Conservation (phyloP, 768 basidiomycete genomes). For the Suillus brevipes region DNA sequence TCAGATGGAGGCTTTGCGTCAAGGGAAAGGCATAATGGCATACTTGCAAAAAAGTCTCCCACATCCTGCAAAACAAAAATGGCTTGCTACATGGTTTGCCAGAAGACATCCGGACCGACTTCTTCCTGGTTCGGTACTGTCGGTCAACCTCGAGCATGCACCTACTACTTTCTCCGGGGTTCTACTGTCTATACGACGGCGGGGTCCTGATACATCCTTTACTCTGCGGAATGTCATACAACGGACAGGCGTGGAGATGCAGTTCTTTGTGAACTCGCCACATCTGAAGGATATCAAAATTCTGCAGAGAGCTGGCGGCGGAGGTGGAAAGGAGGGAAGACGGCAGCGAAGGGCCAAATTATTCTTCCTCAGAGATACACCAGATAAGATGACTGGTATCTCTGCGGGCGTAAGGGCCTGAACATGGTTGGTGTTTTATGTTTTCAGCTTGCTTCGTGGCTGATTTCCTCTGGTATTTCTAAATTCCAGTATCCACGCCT, state of each 20-base stretch:
- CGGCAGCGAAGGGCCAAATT: conserved; percentile 77
- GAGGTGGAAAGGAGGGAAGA: conserved; percentile 44
- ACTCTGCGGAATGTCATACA: conserved; percentile 87
- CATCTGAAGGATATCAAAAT: conserved; percentile 86
- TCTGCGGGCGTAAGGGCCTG: conserved; percentile 42
- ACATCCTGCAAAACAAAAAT: conserved; percentile 65
- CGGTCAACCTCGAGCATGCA: conserved; percentile 73
- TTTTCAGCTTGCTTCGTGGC: background rate
- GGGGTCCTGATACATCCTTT: conserved; percentile 87
- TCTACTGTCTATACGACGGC: conserved; percentile 76
- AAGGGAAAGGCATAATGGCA: conserved; percentile 79
- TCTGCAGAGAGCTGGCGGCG: conserved; percentile 55
- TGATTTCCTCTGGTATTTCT: background rate
- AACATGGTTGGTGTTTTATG: background rate
- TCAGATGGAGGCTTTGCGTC: conserved; percentile 47
- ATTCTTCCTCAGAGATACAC: conserved; percentile 79
- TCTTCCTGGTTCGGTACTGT: conserved; percentile 83
- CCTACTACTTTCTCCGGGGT: conserved; percentile 88
- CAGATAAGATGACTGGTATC: conserved; percentile 82
- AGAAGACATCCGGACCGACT: conserved; percentile 67
- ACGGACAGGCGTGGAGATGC: conserved; percentile 91
- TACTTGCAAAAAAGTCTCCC: conserved; percentile 66
- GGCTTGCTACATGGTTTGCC: conserved; percentile 72
- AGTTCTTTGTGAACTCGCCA: conserved; percentile 84
- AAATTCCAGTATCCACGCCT: background rate